phyloP scores from a whole-genome alignment of 139 green algal genomes.

The Closterium sp. region DNA sequence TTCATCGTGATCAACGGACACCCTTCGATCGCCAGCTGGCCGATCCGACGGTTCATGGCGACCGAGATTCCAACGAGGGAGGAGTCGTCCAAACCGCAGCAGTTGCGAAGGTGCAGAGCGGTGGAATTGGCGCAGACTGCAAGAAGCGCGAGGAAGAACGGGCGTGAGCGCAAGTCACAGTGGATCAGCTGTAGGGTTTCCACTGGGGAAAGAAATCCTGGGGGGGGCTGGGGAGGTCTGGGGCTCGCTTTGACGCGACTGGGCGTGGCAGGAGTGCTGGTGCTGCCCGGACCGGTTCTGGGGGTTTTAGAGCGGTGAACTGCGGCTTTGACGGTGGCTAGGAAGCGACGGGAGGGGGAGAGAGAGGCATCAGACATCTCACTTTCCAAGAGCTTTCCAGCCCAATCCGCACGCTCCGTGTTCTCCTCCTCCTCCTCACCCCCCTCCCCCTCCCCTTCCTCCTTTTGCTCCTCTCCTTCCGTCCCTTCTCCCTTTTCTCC shows the following conservation, averaged over 20 bases:
- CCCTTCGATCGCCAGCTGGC: not conserved
- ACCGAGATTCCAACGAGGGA: not conserved
- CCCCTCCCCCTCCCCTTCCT: not conserved
- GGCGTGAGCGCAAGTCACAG: slow-evolving; percentile 10
- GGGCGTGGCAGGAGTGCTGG: not conserved
- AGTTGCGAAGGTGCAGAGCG: not conserved
- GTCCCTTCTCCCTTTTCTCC: not conserved
- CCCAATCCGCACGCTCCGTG: not conserved
- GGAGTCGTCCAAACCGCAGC: slow-evolving; percentile 26
- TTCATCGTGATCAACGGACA: not conserved
- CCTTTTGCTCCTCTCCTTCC: not conserved
- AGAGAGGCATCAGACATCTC: not conserved
- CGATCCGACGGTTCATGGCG: not conserved
- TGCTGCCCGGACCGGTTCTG: not conserved
- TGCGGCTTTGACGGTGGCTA: not conserved
- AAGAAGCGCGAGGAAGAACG: slow-evolving; percentile 14
- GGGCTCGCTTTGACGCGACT: not conserved
- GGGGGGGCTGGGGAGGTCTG: not conserved
- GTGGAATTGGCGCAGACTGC: slow-evolving; percentile 5
- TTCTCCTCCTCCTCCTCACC: not conserved
- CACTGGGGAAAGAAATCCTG: not conserved
- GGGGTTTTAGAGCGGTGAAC: not conserved
- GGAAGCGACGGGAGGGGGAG: not conserved
- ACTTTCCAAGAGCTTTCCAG: not conserved
- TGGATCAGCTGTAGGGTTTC: slow-evolving; percentile 8